Evolutionary conservation across 495 filamentous ascomycete species (phyloP).

Genomic region (Astrothelium macrocarpum): DNA sequence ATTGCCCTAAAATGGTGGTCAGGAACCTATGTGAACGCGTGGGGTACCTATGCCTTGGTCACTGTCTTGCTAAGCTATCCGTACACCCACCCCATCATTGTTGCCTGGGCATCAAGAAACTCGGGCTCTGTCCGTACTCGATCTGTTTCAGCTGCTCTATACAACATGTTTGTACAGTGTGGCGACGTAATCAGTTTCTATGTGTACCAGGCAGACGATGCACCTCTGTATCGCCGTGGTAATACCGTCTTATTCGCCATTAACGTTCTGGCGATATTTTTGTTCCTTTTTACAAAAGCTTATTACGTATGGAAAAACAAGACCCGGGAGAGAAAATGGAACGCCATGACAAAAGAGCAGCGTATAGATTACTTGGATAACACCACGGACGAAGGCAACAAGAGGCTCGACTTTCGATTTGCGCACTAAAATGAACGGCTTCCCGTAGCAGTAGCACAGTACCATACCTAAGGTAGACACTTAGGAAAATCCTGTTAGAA

Average conservation of each 20-base stretch:
- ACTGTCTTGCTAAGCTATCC: conserved; percentile 38
- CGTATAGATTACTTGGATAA: conserved; percentile 28
- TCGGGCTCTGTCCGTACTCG: conserved; percentile 35
- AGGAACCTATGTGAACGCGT: conserved; percentile 27
- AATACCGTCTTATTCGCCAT: conserved; percentile 35
- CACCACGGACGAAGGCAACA: conserved; percentile 31
- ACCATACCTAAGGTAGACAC: too few relatives aligned
- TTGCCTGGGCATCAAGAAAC: conserved; percentile 37
- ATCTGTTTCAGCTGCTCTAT: conserved; percentile 36
- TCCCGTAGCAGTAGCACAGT: too few relatives aligned
- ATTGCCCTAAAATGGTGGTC: conserved; percentile 34
- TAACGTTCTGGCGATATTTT: conserved; percentile 26
- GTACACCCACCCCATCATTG: conserved; percentile 37
- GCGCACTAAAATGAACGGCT: conserved; percentile 23
- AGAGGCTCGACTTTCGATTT: conserved; percentile 36
- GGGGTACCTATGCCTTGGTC: conserved; percentile 34
- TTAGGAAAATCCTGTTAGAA: too few relatives aligned
- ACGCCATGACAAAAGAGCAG: conserved; percentile 27
- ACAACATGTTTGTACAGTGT: conserved; percentile 39
- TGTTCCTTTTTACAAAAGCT: conserved; percentile 26
- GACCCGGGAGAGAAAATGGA: conserved; percentile 32
- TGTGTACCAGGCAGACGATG: conserved; percentile 32
- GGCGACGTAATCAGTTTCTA: conserved; percentile 30
- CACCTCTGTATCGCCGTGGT: conserved; percentile 33
- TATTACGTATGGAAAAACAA: conserved; percentile 28